phyloP scores from a whole-genome alignment of 495 filamentous ascomycete species.

The Letharia lupina region DNA sequence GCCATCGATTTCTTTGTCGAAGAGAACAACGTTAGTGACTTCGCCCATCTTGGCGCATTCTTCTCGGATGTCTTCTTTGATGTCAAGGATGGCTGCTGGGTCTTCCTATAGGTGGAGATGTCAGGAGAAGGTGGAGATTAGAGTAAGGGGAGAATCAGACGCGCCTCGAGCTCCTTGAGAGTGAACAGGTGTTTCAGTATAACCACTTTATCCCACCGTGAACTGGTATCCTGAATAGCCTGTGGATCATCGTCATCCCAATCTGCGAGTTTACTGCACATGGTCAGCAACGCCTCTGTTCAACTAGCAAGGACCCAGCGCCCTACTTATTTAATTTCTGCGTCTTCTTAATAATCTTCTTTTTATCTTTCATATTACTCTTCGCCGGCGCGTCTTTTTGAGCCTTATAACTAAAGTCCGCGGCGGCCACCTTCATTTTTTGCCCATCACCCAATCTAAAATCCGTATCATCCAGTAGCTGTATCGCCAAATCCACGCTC shows the following conservation, averaged over 20 bases:
- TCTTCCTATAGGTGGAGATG: constrained; percentile 52
- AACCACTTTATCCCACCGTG: constrained; percentile 68
- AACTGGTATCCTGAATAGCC: constrained; percentile 44
- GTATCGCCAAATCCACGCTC: constrained; percentile 79
- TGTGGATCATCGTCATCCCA: constrained; percentile 87
- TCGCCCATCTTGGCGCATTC: constrained; percentile 81
- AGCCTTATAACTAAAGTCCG: constrained; percentile 83
- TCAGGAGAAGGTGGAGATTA: background rate
- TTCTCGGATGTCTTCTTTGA: constrained; percentile 87
- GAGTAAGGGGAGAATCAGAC: constrained; percentile 9
- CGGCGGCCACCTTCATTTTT: constrained; percentile 72
- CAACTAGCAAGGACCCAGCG: background rate
- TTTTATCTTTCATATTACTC: constrained; percentile 57
- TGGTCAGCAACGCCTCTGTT: background rate
- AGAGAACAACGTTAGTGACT: constrained; percentile 86
- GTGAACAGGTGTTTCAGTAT: constrained; percentile 95
- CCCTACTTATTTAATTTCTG: constrained; percentile 67
- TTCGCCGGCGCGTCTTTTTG: constrained; percentile 51
- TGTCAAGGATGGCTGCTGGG: constrained; percentile 72
- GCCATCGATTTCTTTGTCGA: constrained; percentile 82
- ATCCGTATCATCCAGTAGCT: constrained; percentile 83
- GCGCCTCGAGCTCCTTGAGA: constrained; percentile 63
- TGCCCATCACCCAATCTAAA: constrained; percentile 38
- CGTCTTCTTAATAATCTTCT: constrained; percentile 81
- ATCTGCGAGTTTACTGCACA: constrained; percentile 70